Percentiles rank a stretch among this genome's conserved stretches.
Conservation (phyloP, 768 basidiomycete genomes). For the Dentipellis fragilis region DNA sequence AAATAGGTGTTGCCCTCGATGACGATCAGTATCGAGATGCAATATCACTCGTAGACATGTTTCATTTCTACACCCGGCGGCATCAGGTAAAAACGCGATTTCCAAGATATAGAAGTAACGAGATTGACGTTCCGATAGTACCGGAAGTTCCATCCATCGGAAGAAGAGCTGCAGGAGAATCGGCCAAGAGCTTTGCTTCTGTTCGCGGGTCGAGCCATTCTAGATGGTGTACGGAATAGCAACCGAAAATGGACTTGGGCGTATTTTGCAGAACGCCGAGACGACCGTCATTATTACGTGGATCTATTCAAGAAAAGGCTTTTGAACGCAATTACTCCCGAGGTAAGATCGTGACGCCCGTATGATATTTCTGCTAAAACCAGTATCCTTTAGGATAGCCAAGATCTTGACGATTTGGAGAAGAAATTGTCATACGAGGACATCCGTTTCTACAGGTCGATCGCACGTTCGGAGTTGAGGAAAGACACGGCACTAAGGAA, state of each 20-base stretch:
- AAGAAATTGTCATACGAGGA: conserved; percentile 85
- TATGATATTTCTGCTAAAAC: no score
- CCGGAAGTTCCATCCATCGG: conserved; percentile 64
- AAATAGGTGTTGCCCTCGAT: conserved; percentile 87
- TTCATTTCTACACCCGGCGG: conserved; percentile 86
- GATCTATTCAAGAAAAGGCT: conserved; percentile 73
- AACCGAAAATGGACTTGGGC: conserved; percentile 86
- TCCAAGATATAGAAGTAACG: conserved; percentile 3
- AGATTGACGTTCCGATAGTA: conserved; percentile 41
- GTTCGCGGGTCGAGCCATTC: conserved; percentile 74
- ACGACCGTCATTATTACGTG: conserved; percentile 81
- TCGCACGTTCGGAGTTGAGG: conserved; percentile 77
- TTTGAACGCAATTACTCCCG: conserved; percentile 37
- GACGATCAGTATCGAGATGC: conserved; percentile 90
- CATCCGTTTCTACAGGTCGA: conserved; percentile 93
- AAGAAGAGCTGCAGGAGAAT: conserved; percentile 49
- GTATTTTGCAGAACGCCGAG: conserved; percentile 79
- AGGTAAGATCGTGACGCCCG: conserved; percentile 31
- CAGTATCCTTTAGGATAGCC: conserved; percentile 32
- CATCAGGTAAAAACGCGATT: conserved; percentile 42
- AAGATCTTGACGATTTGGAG: conserved; percentile 58
- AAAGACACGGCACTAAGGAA: conserved; percentile 70
- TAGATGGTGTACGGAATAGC: conserved; percentile 75
- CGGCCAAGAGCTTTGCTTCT: conserved; percentile 57
- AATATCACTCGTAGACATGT: conserved; percentile 91